Percentiles rank a stretch among this genome's conserved stretches.
Conservation (phyloP, 2,329 filamentous ascomycete genomes). For the Exophiala sideris region DNA sequence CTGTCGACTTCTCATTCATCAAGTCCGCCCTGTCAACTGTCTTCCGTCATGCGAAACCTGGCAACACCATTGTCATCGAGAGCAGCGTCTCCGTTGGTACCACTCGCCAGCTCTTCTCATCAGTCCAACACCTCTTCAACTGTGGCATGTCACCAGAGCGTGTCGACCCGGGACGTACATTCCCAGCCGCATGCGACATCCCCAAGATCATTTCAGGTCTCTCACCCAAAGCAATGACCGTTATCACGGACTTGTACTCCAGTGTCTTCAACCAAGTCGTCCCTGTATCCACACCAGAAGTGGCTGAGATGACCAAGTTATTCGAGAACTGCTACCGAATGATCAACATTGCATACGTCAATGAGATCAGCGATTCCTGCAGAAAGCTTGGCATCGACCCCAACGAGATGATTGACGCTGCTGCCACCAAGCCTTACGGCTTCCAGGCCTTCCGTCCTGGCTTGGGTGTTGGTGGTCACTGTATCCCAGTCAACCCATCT, state of each 20-base stretch:
- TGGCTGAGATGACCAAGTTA: conserved; percentile 24
- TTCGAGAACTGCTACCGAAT: conserved; percentile 25
- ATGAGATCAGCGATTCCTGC: conserved; percentile 23
- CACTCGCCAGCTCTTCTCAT: conserved; percentile 16
- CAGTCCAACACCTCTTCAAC: conserved; percentile 10
- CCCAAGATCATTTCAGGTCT: conserved; percentile 23
- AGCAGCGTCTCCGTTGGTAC: conserved; percentile 22
- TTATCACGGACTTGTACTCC: conserved; percentile 15
- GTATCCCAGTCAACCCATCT: conserved; percentile 23
- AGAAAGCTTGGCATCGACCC: conserved; percentile 17
- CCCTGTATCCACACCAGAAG: conserved; percentile 18
- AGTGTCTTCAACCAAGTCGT: conserved; percentile 17
- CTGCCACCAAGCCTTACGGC: conserved; percentile 23
- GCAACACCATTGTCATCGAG: conserved; percentile 23
- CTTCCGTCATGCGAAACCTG: conserved; percentile 13
- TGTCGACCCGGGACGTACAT: conserved; percentile 20
- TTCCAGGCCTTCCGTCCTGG: conserved; percentile 21
- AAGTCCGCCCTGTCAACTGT: conserved; percentile 16
- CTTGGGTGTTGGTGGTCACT: conserved; percentile 23
- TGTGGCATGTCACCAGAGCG: conserved; percentile 25
- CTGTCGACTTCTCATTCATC: conserved; percentile 14
- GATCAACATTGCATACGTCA: conserved; percentile 25
- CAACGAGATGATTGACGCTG: conserved; percentile 20
- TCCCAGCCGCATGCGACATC: conserved; percentile 14
- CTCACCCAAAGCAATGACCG: conserved; percentile 9